phyloP scores from a whole-genome alignment of 2,329 filamentous ascomycete genomes.

The Hypoxylon sp. region DNA sequence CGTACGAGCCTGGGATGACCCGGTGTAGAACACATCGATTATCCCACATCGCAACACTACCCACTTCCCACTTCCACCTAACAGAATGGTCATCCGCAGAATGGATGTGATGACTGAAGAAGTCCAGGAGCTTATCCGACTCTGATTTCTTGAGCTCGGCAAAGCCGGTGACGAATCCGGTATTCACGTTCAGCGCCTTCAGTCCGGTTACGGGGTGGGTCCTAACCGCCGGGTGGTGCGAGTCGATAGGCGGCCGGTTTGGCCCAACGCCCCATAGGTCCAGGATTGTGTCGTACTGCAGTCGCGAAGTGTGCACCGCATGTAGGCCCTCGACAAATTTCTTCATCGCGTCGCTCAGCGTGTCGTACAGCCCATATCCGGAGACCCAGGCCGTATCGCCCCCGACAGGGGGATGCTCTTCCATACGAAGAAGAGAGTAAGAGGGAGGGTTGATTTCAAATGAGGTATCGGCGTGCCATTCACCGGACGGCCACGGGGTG shows the following conservation, averaged over 20 bases:
- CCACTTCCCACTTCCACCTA: constrained; percentile 64
- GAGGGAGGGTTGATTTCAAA: constrained; percentile 66
- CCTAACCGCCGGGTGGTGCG: constrained; percentile 62
- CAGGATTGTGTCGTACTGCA: constrained; percentile 62
- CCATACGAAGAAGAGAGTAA: constrained; percentile 65
- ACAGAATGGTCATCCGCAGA: constrained; percentile 64
- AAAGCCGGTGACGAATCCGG: constrained; percentile 62
- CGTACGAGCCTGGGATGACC: constrained; percentile 59
- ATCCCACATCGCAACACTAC: constrained; percentile 66
- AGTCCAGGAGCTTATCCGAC: constrained; percentile 61
- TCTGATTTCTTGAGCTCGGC: constrained; percentile 64
- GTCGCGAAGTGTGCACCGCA: constrained; percentile 60
- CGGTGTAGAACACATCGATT: constrained; percentile 59
- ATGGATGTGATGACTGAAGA: constrained; percentile 62
- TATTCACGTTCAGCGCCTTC: constrained; percentile 62
- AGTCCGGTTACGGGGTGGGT: constrained; percentile 64
- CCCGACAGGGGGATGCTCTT: constrained; percentile 62
- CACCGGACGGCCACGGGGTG: constrained; percentile 61
- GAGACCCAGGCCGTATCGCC: constrained; percentile 65
- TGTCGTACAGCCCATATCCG: constrained; percentile 61
- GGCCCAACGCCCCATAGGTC: constrained; percentile 59
- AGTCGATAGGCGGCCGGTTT: constrained; percentile 61
- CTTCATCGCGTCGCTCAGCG: constrained; percentile 59
- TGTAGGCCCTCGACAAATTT: constrained; percentile 59
- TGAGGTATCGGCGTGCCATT: constrained; percentile 64